Evolutionary conservation across 2,329 filamentous ascomycete genomes (phyloP), one percentile per base, ranked within the genome.

Genomic region (Fusarium neocosmosporiellum): DNA sequence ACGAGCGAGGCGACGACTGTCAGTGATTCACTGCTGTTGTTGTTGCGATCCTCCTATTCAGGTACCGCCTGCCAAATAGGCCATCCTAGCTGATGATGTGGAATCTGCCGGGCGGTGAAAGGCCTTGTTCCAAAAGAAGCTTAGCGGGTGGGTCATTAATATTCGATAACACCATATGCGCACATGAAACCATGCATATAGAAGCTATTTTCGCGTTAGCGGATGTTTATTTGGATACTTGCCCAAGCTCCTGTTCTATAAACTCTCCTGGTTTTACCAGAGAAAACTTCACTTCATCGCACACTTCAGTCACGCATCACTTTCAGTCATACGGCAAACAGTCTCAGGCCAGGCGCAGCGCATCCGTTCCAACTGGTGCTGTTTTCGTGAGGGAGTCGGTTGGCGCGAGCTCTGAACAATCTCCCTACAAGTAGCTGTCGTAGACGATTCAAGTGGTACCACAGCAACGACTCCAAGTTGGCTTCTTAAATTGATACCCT

Each of bases 81-180:
- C 69, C 64, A 74, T 74, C 73, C 59, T 74, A 57, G 73, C 73
- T 75, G 71, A 77, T 75, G 71, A 78, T 73, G 74, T 76, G 67
- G 67, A 76, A 80, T 82, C 78, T 82, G 81, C 81, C 81, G 72
- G 81, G 81, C 81, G 81, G 81, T 83, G 75, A 79, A 67, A 7
- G 8, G 20, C 22, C 9, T 13, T 14, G 9, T 20, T 20, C 65
- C 41, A 39, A 70, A 63, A 64, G 55, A 53, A 61, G 70, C 53
- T 64, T 54, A 54, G 50, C 63, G 14, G 22, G 62, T 58, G 73
- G 65, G 63, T 43, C 69, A 3, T 2, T 1, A 31, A 33, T 70
- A 78, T 76, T 71, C 67, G 71, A 66, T 72, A 75, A 77, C 24
- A 13, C 71, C 66, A 41, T 67, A 71, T 67, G 67, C 18, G 22